Conservation (phyloP, 345 rosid species). For the Gynandropsis gynandra region DNA sequence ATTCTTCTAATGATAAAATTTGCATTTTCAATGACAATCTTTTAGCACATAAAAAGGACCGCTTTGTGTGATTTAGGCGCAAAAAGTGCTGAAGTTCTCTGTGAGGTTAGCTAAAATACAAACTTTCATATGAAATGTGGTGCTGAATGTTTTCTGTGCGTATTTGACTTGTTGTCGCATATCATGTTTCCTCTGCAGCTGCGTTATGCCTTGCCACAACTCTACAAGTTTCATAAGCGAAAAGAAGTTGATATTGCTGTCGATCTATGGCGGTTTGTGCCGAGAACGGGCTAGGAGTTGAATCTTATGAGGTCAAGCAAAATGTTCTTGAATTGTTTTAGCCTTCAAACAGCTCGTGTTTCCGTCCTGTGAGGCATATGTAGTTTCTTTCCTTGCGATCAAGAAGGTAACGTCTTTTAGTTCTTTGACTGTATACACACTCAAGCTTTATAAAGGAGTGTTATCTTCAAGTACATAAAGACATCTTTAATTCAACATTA, state of each 20-base stretch:
- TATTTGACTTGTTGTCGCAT: background rate
- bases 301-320: too few species aligned
- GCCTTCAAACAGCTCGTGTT: background rate
- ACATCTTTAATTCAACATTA: background rate
- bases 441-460: background rate
- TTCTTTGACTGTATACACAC: background rate
- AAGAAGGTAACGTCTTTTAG: too few species aligned
- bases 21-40: background rate
- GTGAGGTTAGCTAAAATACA: constrained; percentile 49
- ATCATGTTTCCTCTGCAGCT: constrained; percentile 39
- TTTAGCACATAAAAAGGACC: constrained; percentile 68
- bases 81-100: constrained; percentile 76
- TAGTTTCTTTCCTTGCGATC: too few species aligned
- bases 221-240: constrained; percentile 84
- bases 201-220: constrained; percentile 63
- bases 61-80: constrained; percentile 74
- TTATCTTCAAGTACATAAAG: background rate
- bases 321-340: background rate
- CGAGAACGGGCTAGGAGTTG: constrained; percentile 26
- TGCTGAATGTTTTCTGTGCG: constrained; percentile 6
- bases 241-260: constrained; percentile 82
- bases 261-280: constrained; percentile 94
- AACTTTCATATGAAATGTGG: background rate
- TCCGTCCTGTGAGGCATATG: too few species aligned
- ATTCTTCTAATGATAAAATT: background rate